phyloP scores from a whole-genome alignment of 192 early-diverging fungal species.

The Geranomyces variabilis region DNA sequence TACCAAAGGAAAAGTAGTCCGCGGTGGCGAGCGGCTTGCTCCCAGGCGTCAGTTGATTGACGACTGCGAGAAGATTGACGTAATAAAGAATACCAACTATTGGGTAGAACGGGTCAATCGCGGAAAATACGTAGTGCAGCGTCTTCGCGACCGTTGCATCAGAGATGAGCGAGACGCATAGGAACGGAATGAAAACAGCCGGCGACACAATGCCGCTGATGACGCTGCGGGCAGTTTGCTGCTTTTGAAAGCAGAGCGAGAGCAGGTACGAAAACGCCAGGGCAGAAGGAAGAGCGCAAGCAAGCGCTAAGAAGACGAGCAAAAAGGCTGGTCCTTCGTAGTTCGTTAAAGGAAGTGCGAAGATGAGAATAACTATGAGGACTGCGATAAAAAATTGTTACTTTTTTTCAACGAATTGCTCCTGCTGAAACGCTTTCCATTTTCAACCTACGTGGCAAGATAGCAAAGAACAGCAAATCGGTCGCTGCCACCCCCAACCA shows the following conservation, averaged over 20 bases:
- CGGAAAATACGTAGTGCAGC: constrained; percentile 3
- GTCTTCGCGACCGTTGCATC: not conserved
- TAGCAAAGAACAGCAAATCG: constrained; percentile 15
- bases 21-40: not conserved
- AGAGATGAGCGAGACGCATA: constrained; percentile 8
- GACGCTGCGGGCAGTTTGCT: constrained; percentile 3
- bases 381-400: constrained; percentile 2
- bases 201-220: not conserved
- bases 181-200: constrained; percentile 1
- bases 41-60: not conserved
- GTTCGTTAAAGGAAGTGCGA: not conserved
- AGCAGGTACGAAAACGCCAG: constrained; percentile 1
- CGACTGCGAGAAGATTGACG: not conserved
- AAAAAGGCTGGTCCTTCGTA: constrained; percentile 5
- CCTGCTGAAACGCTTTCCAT: not conserved
- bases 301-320: not conserved
- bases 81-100: constrained; percentile 1
- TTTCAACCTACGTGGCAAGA: constrained; percentile 14
- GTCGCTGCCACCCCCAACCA: not conserved
- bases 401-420: not conserved
- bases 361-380: constrained; percentile 15
- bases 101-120: constrained; percentile 10
- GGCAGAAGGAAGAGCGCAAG: not conserved
- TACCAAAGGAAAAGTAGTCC: constrained; percentile 13
- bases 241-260: not conserved